A percentile compares a stretch with the other conserved stretches of the same genome.
These are phyloP conservation scores for Dispira simplex DNA, from an alignment of 192 early-diverging fungal species.

Conservation along the genomic window DNA sequence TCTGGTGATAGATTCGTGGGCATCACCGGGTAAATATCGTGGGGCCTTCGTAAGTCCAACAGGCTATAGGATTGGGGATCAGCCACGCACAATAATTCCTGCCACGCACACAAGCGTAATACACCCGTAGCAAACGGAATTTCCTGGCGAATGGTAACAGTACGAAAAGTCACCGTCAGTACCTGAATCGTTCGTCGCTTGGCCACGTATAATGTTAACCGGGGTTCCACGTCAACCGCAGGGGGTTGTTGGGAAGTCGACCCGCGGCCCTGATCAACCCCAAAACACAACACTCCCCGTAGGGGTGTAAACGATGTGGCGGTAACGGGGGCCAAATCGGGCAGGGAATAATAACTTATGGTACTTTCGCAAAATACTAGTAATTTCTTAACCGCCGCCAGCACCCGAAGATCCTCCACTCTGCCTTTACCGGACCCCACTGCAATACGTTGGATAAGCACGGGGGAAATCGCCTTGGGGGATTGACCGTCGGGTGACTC, in stretches of 20 bases:
- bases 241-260: neutral
- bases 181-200: conserved; percentile 1
- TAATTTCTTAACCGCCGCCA: neutral
- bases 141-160: neutral
- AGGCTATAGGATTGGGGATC: neutral
- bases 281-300: conserved; percentile 4
- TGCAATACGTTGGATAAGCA: neutral
- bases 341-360: neutral
- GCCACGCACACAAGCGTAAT: neutral
- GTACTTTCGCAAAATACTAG: conserved; percentile 7
- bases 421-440: neutral
- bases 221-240: neutral
- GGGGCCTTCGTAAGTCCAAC: neutral
- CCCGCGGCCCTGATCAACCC: neutral
- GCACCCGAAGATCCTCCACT: neutral
- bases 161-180: neutral
- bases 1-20: neutral
- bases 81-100: neutral
- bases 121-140: neutral
- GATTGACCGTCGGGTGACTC: neutral
- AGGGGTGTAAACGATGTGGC: neutral
- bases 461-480: neutral
- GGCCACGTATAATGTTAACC: neutral
- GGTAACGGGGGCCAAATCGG: neutral
- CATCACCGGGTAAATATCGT: neutral